Evolutionary conservation across 2,329 filamentous ascomycete genomes (phyloP).

Genomic region (Lecanicillium sp.): DNA sequence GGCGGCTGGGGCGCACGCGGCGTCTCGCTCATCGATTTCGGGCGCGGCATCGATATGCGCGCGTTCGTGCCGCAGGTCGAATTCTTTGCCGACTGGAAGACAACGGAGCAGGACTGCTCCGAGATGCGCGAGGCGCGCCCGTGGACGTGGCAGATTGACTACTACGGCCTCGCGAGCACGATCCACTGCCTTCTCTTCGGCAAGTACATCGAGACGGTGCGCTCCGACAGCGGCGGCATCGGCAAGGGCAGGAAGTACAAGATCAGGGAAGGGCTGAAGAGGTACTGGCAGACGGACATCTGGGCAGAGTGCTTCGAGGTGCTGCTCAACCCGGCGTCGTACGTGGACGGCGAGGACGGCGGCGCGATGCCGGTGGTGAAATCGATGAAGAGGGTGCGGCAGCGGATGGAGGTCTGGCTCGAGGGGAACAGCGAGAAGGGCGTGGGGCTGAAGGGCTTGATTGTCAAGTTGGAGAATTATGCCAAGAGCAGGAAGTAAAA

Average conservation of each 20-base stretch:
- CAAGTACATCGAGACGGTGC: conserved; percentile 81
- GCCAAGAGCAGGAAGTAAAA: conserved; percentile 30
- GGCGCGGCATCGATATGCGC: conserved; percentile 88
- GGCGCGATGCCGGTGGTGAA: conserved; percentile 65
- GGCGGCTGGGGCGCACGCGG: conserved; percentile 78
- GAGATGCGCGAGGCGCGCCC: conserved; percentile 92
- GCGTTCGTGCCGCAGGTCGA: conserved; percentile 66
- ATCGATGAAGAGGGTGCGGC: conserved; percentile 62
- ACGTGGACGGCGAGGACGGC: conserved; percentile 59
- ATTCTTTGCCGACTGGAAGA: conserved; percentile 96
- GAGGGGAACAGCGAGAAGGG: conserved; percentile 78
- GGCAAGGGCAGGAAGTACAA: conserved; percentile 66
- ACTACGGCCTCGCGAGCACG: conserved; percentile 84
- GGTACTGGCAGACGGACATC: conserved; percentile 94
- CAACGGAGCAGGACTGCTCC: conserved; percentile 77
- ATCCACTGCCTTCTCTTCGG: conserved; percentile 88
- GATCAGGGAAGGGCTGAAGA: conserved; percentile 76
- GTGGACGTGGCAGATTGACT: conserved; percentile 98
- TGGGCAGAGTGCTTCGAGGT: conserved; percentile 81
- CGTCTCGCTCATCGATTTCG: conserved; percentile 87
- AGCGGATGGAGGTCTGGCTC: conserved; percentile 80
- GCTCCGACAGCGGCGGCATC: conserved; percentile 48
- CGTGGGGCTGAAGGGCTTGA: conserved; percentile 61
- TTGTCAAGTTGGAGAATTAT: conserved; percentile 57
- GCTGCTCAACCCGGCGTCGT: conserved; percentile 72